phyloP scores from a whole-genome alignment of 2,329 filamentous ascomycete species.

The Cucurbitaria berberidis region DNA sequence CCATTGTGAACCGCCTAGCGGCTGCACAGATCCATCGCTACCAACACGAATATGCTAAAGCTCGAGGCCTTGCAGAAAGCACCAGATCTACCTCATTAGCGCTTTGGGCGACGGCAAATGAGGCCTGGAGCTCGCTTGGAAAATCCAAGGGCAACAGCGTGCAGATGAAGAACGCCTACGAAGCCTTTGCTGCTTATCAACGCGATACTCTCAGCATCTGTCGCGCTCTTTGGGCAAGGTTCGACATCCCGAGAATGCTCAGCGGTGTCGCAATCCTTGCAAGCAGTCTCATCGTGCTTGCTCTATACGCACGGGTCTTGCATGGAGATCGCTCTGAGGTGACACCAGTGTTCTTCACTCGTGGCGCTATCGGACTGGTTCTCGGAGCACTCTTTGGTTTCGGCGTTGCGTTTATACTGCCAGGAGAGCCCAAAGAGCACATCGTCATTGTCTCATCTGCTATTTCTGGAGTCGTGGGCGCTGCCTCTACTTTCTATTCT shows the following conservation, averaged over 20 bases:
- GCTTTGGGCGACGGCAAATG: slow-evolving; percentile 67
- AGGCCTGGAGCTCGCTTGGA: slow-evolving; percentile 56
- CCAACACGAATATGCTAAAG: slow-evolving; percentile 79
- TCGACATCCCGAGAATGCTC: slow-evolving; percentile 86
- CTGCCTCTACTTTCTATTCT: slow-evolving; percentile 50
- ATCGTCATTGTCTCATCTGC: slow-evolving; percentile 51
- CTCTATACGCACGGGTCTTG: slow-evolving; percentile 72
- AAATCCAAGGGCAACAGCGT: slow-evolving; percentile 41
- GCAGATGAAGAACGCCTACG: slow-evolving; percentile 53
- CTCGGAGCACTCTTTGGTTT: slow-evolving; percentile 52
- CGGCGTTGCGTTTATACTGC: slow-evolving; percentile 52
- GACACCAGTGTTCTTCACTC: slow-evolving; percentile 59
- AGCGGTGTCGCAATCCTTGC: slow-evolving; percentile 76
- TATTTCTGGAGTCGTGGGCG: slow-evolving; percentile 48
- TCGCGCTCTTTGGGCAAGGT: slow-evolving; percentile 87
- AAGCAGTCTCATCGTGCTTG: slow-evolving; percentile 69
- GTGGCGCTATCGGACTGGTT: slow-evolving; percentile 57
- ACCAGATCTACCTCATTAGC: slow-evolving; percentile 61
- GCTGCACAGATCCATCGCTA: slow-evolving; percentile 89
- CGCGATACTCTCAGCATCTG: slow-evolving; percentile 77
- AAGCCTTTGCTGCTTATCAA: slow-evolving; percentile 76
- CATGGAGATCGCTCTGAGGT: slow-evolving; percentile 61
- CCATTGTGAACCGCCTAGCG: slow-evolving; percentile 75
- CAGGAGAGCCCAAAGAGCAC: slow-evolving; percentile 49
- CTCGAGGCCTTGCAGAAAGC: slow-evolving; percentile 70